A percentile compares a stretch with the other conserved stretches of the same genome.
phyloP scores from a whole-genome alignment of 83 land plant species.

The Larix sibirica region DNA sequence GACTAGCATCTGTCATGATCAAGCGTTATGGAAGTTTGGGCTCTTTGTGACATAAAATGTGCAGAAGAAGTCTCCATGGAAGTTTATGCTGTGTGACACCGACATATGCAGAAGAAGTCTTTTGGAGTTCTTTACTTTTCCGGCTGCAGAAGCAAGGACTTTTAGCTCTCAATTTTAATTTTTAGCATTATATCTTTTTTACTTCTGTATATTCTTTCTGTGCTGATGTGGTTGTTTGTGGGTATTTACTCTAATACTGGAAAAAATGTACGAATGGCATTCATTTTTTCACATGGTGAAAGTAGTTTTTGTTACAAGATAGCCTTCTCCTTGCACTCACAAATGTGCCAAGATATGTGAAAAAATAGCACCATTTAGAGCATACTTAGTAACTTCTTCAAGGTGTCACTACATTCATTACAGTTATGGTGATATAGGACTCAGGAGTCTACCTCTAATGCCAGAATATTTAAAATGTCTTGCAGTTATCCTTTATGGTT shows the following conservation, averaged over 20 bases:
- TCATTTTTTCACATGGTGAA: neutral
- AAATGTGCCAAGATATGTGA: slow-evolving; percentile 1
- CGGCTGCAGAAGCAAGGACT: neutral
- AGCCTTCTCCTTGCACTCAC: neutral
- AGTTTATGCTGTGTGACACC: neutral
- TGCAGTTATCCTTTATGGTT: neutral
- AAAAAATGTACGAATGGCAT: neutral
- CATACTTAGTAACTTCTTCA: no score
- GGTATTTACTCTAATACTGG: neutral
- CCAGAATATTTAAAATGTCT: neutral
- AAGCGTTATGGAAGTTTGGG: neutral
- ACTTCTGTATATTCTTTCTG: neutral
- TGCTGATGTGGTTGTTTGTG: neutral
- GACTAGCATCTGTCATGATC: neutral
- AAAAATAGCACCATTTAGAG: neutral
- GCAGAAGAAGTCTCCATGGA: slow-evolving; percentile 2
- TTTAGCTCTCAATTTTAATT: slow-evolving; percentile 1
- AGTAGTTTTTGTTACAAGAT: neutral
- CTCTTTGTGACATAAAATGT: neutral
- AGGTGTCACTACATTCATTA: no score
- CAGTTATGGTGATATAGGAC: neutral
- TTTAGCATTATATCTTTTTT: neutral
- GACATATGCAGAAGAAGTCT: neutral
- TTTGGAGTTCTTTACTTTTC: neutral
- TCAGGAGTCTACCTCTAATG: neutral